A percentile compares a stretch with the other conserved stretches of the same genome.
phyloP scores from a whole-genome alignment of 371 early-diverging fungal species.

The Thermomucor indicae-seudaticae region DNA sequence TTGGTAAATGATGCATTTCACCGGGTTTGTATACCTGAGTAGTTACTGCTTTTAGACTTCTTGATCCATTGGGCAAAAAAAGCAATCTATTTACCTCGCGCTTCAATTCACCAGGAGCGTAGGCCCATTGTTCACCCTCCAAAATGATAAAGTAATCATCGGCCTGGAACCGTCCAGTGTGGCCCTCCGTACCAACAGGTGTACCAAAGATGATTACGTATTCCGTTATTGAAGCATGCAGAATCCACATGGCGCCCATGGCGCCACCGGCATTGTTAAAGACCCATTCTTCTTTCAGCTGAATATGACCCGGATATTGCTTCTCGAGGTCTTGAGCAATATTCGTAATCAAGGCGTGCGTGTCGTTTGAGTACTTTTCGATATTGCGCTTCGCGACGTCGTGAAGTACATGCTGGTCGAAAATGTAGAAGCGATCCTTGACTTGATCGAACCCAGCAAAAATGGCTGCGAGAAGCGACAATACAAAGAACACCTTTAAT shows the following conservation, averaged over 20 bases:
- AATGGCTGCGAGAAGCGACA: neutral
- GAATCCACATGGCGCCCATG: conserved; percentile 54
- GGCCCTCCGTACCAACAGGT: conserved; percentile 54
- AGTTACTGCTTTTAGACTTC: neutral
- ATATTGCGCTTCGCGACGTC: conserved; percentile 41
- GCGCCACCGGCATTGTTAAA: conserved; percentile 59
- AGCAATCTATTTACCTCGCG: conserved; percentile 20
- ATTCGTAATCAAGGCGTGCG: conserved; percentile 22
- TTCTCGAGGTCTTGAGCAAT: conserved; percentile 36
- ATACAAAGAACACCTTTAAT: neutral
- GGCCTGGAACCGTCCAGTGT: conserved; percentile 46
- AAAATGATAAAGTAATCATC: conserved; percentile 58
- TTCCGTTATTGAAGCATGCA: conserved; percentile 50
- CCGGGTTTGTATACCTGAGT: conserved; percentile 42
- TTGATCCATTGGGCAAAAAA: neutral
- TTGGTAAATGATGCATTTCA: conserved; percentile 46
- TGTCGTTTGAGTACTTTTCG: conserved; percentile 31
- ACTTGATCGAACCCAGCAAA: conserved; percentile 19
- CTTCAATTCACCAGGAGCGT: conserved; percentile 34
- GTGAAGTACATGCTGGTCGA: conserved; percentile 42
- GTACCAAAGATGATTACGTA: conserved; percentile 57
- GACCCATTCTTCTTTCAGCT: conserved; percentile 46
- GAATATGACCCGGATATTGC: conserved; percentile 43
- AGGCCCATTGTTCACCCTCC: conserved; percentile 57
- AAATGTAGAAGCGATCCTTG: conserved; percentile 36